These are phyloP conservation scores for Ceratocystis albifundus DNA, from an alignment of 2,329 filamentous ascomycete genomes.

Conservation along the genomic window DNA sequence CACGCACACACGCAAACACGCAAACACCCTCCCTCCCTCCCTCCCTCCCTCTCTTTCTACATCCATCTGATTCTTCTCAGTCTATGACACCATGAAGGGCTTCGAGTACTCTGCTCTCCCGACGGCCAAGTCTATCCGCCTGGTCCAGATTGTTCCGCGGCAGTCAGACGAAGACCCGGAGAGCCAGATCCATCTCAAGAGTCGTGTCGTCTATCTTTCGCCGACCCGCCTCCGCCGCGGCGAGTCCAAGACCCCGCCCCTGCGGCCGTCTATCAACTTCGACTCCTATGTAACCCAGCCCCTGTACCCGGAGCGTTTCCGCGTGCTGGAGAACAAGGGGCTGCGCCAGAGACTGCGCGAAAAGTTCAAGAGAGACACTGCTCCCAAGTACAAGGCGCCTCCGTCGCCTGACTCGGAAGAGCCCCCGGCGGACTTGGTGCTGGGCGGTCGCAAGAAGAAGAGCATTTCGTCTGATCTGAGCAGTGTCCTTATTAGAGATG, in stretches of 20 bases:
- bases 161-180: conserved; percentile 12
- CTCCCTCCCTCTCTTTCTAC: neutral
- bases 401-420: conserved; percentile 8
- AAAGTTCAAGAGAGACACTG: conserved; percentile 17
- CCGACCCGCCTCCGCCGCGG: conserved; percentile 20
- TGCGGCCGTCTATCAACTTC: conserved; percentile 19
- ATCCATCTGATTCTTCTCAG: too few relatives aligned
- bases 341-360: conserved; percentile 22
- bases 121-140: conserved; percentile 22
- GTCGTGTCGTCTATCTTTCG: conserved; percentile 21
- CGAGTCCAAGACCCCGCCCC: conserved; percentile 17
- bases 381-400: neutral
- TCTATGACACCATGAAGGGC: conserved; percentile 12
- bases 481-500: conserved; percentile 16
- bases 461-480: conserved; percentile 20
- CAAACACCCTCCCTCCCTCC: neutral
- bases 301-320: conserved; percentile 18
- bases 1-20: neutral
- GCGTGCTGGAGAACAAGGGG: conserved; percentile 21
- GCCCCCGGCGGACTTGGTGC: conserved; percentile 14
- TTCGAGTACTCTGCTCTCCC: conserved; percentile 17
- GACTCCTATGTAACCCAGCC: conserved; percentile 20
- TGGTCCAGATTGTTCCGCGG: conserved; percentile 22
- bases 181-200: conserved; percentile 18
- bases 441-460: conserved; percentile 20